Conservation (phyloP, 2,329 filamentous ascomycete species). For the Penicillium sp. region DNA sequence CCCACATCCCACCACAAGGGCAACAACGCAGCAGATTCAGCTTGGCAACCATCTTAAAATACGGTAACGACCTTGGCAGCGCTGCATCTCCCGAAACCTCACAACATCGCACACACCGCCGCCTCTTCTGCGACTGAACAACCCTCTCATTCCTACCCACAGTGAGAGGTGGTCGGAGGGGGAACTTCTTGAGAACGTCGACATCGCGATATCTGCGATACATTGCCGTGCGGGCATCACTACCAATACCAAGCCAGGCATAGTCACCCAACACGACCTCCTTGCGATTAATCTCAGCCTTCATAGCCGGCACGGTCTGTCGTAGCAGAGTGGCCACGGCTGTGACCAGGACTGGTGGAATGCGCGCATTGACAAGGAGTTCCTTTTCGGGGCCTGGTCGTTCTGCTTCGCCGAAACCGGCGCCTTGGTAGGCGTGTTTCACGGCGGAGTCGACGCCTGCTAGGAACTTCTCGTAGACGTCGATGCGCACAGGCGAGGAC, state of each 20-base stretch:
- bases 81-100: conserved; percentile 61
- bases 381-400: conserved; percentile 50
- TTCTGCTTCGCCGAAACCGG: conserved; percentile 42
- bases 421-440: conserved; percentile 51
- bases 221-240: conserved; percentile 53
- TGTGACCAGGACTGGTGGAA: conserved; percentile 50
- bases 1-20: conserved; percentile 42
- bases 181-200: conserved; percentile 54
- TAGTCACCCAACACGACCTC: conserved; percentile 70
- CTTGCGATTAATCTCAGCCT: conserved; percentile 58
- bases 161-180: conserved; percentile 19
- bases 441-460: conserved; percentile 64
- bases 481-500: conserved; percentile 55
- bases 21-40: conserved; percentile 36
- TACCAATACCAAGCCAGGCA: conserved; percentile 61
- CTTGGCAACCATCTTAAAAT: conserved; percentile 38
- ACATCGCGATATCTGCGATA: conserved; percentile 59
- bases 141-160: conserved; percentile 8
- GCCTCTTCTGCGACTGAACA: conserved; percentile 26
- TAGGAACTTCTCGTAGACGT: conserved; percentile 61
- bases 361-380: conserved; percentile 49
- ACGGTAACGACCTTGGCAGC: conserved; percentile 34
- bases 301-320: conserved; percentile 53
- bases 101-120: conserved; percentile 58
- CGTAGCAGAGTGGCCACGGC: conserved; percentile 48